Base-by-base conservation (phyloP, 371 early-diverging fungal genomes). In the Rhizomucor miehei region DNA sequence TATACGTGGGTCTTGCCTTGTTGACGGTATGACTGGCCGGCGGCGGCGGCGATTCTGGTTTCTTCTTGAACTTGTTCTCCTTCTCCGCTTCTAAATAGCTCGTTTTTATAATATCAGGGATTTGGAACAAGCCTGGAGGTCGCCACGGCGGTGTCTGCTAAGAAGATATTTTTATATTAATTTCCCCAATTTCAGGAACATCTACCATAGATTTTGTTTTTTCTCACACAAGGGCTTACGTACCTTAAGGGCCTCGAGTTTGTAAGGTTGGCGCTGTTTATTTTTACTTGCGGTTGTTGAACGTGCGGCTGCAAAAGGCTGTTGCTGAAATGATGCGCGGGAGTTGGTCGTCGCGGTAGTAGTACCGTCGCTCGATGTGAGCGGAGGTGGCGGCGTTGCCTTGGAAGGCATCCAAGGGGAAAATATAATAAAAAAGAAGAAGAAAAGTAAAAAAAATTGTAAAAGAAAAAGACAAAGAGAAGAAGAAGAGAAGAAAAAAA, bases 61-160 rank as follows among this genome's bases (percentile, higher is more conserved):
- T 52, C 48, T 41, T 62, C 48, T 48, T 58, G 52, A 16, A 48
- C 39, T 2, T 56, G 47, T 38, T 60, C 61, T 57, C 67, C 67
- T 37, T 65, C 65, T 56, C 69, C 69, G 29, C 3, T 29, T 29
- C 29, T 29, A 29, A 8, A 29, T 29, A 29, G 29, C 29, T 29
- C 29, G 29, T 29, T 62, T 71, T 69, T 45, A 77, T 71, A 37
- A 77, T 72, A 52, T 77, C 78, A 45, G 78, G 78, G 49, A 74
- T 74, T 50, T 77, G 66, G 54, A 66, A 77, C 23, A 66, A 62
- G 11, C 55, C 78, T 36, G 78, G 75, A 45, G 70, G 59, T 48
- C 72, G 72, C 78, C 78, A 77, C 48, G 71, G 71, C 57, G 29
- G 29, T 8, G 29, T 29, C 29, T 29, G 29, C 29, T 29, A 29